Evolutionary conservation across 2,329 filamentous ascomycete genomes (phyloP).

Genomic region (Cordyceps cicadae): DNA sequence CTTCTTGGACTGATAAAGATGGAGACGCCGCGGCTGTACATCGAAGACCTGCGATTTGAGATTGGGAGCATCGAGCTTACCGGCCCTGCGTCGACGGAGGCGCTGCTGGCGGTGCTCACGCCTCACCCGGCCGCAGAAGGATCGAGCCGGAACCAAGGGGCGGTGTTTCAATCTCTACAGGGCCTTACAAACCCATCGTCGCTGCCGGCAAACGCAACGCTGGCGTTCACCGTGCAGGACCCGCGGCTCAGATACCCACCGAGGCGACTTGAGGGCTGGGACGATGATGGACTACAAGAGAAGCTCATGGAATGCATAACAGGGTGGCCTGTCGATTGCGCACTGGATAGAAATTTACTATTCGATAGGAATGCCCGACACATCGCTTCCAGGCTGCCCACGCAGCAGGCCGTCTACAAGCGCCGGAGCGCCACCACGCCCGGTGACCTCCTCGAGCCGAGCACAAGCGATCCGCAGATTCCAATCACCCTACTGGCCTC

Average conservation of each 20-base stretch:
- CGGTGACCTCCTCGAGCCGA: slow-evolving; percentile 52
- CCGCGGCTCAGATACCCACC: slow-evolving; percentile 75
- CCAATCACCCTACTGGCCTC: slow-evolving; percentile 65
- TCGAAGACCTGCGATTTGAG: slow-evolving; percentile 64
- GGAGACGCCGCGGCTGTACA: slow-evolving; percentile 51
- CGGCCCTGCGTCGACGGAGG: slow-evolving; percentile 68
- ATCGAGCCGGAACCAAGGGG: slow-evolving; percentile 31
- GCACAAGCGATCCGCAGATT: slow-evolving; percentile 61
- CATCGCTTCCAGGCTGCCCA: slow-evolving; percentile 55
- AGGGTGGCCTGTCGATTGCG: slow-evolving; percentile 56
- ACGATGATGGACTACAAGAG: slow-evolving; percentile 27
- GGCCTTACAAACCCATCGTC: slow-evolving; percentile 60
- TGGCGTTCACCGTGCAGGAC: slow-evolving; percentile 69
- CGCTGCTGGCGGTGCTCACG: slow-evolving; percentile 60
- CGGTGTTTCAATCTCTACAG: slow-evolving; percentile 42
- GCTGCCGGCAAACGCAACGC: slow-evolving; percentile 59
- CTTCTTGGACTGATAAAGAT: slow-evolving; percentile 49
- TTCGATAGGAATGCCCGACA: slow-evolving; percentile 63
- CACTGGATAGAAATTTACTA: slow-evolving; percentile 41
- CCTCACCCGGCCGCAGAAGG: slow-evolving; percentile 32
- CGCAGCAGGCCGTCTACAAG: slow-evolving; percentile 74
- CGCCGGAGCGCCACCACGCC: slow-evolving; percentile 57
- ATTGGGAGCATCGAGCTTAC: slow-evolving; percentile 51
- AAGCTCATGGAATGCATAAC: slow-evolving; percentile 53
- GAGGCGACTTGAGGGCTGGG: slow-evolving; percentile 38